These are phyloP conservation scores for Dryas integrifolia DNA, from an alignment of 331 rosid genomes.

Conservation along the genomic window DNA sequence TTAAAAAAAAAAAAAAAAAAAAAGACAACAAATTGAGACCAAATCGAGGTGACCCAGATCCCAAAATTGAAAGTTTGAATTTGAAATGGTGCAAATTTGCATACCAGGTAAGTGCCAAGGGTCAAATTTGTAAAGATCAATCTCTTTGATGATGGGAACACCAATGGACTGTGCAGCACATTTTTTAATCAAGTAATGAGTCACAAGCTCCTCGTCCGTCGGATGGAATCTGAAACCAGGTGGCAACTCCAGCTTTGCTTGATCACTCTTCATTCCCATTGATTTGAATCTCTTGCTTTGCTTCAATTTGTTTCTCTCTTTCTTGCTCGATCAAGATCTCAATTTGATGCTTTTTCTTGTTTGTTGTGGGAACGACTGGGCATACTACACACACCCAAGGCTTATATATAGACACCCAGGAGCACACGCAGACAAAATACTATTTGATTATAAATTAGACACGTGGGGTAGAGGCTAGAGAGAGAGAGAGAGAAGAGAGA, in stretches of 20 bases:
- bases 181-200: conserved; percentile 65
- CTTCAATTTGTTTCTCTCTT: neutral
- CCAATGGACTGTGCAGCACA: conserved; percentile 62
- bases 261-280: too few relatives aligned
- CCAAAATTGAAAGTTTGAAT: too few relatives aligned
- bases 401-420: neutral
- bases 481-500: neutral
- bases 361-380: too few relatives aligned
- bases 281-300: too few relatives aligned
- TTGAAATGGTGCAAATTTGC: neutral
- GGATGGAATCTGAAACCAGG: conserved; percentile 97
- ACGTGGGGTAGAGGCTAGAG: neutral
- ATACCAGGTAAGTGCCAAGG: conserved; percentile 95
- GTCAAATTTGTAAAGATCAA: conserved; percentile 80
- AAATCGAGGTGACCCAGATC: neutral
- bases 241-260: conserved; percentile 52
- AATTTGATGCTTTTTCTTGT: too few relatives aligned
- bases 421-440: too few relatives aligned
- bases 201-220: conserved; percentile 83
- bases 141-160: conserved; percentile 76
- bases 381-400: too few relatives aligned
- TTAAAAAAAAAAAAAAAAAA: too few relatives aligned
- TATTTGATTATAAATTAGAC: neutral
- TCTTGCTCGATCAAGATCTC: too few relatives aligned
- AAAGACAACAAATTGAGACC: neutral